These are phyloP conservation scores for Globisporangium spinosum DNA, from an alignment of 352 stramenopile species.

Conservation along the genomic window DNA sequence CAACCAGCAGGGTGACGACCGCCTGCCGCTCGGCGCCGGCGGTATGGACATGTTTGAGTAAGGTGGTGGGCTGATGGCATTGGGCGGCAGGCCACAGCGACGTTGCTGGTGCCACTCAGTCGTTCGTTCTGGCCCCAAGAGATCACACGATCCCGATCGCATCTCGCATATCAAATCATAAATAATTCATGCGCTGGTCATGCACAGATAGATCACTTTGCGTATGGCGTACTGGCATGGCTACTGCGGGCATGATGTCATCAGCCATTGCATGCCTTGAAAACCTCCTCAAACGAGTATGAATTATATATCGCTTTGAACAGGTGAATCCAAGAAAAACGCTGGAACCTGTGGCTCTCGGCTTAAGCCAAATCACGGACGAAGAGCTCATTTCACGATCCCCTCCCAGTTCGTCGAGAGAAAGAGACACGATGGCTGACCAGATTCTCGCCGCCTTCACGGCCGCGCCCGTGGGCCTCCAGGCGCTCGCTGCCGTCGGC, in stretches of 20 bases:
- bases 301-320: background rate
- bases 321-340: background rate
- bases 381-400: constrained; percentile 6
- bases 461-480: constrained; percentile 35
- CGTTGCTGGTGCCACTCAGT: background rate
- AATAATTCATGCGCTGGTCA: background rate
- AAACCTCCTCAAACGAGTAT: background rate
- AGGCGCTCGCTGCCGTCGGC: constrained; percentile 41
- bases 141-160: background rate
- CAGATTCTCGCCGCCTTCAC: constrained; percentile 21
- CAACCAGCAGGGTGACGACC: constrained; percentile 48
- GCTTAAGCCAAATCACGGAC: background rate
- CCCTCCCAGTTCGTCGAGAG: background rate
- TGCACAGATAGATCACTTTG: background rate
- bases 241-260: background rate
- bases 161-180: background rate
- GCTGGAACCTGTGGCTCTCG: background rate
- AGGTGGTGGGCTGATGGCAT: background rate
- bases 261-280: background rate
- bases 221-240: background rate
- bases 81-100: background rate
- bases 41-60: constrained; percentile 63
- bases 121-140: background rate
- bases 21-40: constrained; percentile 25
- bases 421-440: background rate